Base-by-base conservation (phyloP, 352 stramenopile genomes). In the Pythium brachiatum region DNA sequence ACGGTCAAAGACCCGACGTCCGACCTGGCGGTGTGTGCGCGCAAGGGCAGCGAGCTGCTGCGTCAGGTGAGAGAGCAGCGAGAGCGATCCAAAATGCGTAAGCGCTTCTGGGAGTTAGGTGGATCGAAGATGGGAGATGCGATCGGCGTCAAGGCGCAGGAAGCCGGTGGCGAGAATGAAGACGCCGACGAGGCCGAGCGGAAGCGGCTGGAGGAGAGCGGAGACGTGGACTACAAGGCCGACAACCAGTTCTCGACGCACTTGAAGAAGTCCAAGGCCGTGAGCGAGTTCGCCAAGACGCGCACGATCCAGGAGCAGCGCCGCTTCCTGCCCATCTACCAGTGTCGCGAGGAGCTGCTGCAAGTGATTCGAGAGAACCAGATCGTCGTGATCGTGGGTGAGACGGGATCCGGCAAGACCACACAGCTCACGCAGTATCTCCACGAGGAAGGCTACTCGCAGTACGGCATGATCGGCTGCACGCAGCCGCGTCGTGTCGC, bases 101-200 rank as follows among this genome's bases (percentile, higher is more conserved):
- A 99, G 78, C 87, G 97, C 21, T 99, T 99, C 76, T 99, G 97
- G 98, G 97, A 99, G 67, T 64, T 99, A 8, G 97, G 97, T 7
- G 97, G 97, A 3, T 98, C 89, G 25, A 86, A 93, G 32, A 99
- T 99, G 96, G 97, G 97, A 21, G 78, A 99, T 51, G 92, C 91
- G 0, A 98, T 99, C 51, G 95, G 97, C 13, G 76, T 99, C 0
- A 87, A 94, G 56, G 75, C 73, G 4, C 72, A 75, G 7, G 75
- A 77, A 7, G 70, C 76, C n/a, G 75, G 79, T 25, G 79, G 83
- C 53, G 76, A 83, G 39, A 74, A 91, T 20, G 77, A 85, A 18
- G 79, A 89, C 26, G 74, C 86, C 36, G 73, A 70, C 29, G 60
- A 65, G 16, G 66, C 70, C 18, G 55, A 75, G 8, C 15, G n/a